Percentiles rank a stretch among this genome's conserved stretches.
Conservation (phyloP, 2,329 filamentous ascomycete species). For the Malbranchea cinnamomea region DNA sequence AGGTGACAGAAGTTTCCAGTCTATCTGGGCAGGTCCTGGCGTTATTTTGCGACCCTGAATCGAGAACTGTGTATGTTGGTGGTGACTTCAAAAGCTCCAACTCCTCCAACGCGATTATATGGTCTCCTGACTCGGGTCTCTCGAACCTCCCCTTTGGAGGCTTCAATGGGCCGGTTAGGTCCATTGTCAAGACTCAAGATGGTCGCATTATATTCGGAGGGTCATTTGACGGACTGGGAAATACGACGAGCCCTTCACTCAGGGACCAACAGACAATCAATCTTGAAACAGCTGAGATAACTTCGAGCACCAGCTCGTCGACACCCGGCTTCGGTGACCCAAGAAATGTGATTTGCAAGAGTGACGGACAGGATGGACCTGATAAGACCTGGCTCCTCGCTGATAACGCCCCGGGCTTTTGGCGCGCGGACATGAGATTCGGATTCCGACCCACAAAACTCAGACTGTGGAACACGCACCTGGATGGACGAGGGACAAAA, state of each 20-base stretch:
- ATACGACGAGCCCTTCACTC: slow-evolving; percentile 46
- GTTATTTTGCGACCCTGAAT: slow-evolving; percentile 64
- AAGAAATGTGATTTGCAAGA: slow-evolving; percentile 66
- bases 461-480: slow-evolving; percentile 73
- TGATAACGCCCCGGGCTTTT: slow-evolving; percentile 62
- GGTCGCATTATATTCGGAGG: slow-evolving; percentile 88
- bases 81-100: slow-evolving; percentile 68
- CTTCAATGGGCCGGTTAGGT: slow-evolving; percentile 82
- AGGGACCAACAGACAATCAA: slow-evolving; percentile 67
- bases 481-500: slow-evolving; percentile 71
- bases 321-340: slow-evolving; percentile 58
- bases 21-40: slow-evolving; percentile 70
- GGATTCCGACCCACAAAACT: slow-evolving; percentile 78
- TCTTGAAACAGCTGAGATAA: slow-evolving; percentile 61
- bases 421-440: slow-evolving; percentile 70
- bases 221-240: slow-evolving; percentile 74
- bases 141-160: slow-evolving; percentile 75
- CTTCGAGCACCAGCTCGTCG: slow-evolving; percentile 45
- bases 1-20: slow-evolving; percentile 61
- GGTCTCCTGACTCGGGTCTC: slow-evolving; percentile 55
- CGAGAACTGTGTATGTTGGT: slow-evolving; percentile 75
- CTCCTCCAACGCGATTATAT: slow-evolving; percentile 80
- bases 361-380: slow-evolving; percentile 46
- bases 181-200: slow-evolving; percentile 65
- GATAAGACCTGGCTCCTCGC: slow-evolving; percentile 71